Evolutionary conservation across 768 basidiomycete genomes (phyloP).

Genomic region (Tubosaeta sp.): DNA sequence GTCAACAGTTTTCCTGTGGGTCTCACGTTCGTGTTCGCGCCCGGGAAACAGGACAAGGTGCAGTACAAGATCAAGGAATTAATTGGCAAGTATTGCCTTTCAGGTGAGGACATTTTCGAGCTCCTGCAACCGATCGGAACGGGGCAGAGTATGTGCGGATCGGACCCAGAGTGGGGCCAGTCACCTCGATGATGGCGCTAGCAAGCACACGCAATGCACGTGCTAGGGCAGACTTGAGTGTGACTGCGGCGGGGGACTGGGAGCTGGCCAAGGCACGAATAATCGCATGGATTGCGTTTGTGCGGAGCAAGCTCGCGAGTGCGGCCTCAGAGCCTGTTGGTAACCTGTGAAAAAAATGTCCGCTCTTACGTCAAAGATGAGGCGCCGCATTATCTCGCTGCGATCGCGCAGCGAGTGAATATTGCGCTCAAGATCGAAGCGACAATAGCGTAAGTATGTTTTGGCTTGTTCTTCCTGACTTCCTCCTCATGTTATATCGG

Average conservation of each 20-base stretch:
- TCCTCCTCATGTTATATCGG: not conserved
- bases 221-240: slow-evolving; percentile 53
- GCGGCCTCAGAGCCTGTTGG: slow-evolving; percentile 56
- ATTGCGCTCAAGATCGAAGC: not conserved
- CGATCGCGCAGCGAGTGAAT: slow-evolving; percentile 2
- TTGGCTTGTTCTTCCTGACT: not conserved
- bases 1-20: no score
- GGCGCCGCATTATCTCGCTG: not conserved
- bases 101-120: no score
- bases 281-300: slow-evolving; percentile 56
- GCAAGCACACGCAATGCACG: slow-evolving; percentile 61
- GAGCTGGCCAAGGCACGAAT: slow-evolving; percentile 56
- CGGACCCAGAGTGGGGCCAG: slow-evolving; percentile 69
- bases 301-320: slow-evolving; percentile 51
- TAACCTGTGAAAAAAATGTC: not conserved
- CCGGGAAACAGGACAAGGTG: no score
- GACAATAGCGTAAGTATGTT: not conserved
- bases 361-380: not conserved
- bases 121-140: no score
- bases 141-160: slow-evolving; percentile 35
- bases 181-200: slow-evolving; percentile 57
- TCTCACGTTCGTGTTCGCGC: no score
- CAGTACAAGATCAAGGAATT: no score
- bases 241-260: slow-evolving; percentile 26
- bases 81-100: no score